Percentiles rank a stretch among this genome's conserved stretches.
phyloP scores from a whole-genome alignment of 495 filamentous ascomycete genomes.

The Copromyces sp. region DNA sequence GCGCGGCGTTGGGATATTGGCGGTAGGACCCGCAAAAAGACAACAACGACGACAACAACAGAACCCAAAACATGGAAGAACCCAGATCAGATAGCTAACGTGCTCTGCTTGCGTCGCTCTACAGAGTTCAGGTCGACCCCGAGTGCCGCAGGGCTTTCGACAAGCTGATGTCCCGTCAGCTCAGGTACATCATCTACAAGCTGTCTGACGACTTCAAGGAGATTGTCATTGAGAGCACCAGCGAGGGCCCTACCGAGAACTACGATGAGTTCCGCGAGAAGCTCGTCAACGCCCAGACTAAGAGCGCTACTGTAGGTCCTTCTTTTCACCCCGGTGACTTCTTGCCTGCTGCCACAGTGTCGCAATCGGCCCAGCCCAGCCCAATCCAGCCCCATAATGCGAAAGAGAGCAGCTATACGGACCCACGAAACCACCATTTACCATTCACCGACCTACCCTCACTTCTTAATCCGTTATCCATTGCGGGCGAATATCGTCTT shows the following conservation, averaged over 20 bases:
- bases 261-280: constrained; percentile 74
- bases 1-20: background rate
- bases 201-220: constrained; percentile 85
- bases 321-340: background rate
- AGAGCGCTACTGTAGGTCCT: constrained; percentile 30
- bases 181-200: constrained; percentile 97
- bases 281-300: constrained; percentile 53
- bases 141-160: constrained; percentile 82
- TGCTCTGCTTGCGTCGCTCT: background rate
- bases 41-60: background rate
- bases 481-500: background rate
- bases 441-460: background rate
- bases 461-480: background rate
- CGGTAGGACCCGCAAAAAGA: background rate
- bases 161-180: constrained; percentile 76
- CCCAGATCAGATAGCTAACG: constrained; percentile 16
- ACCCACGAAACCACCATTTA: background rate
- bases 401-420: background rate
- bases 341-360: background rate
- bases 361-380: background rate
- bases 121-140: constrained; percentile 64
- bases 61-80: background rate
- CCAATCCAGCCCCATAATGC: background rate
- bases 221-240: constrained; percentile 70
- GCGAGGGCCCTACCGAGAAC: constrained; percentile 36